Base-by-base conservation (phyloP, 805 yeast species). In the Wickerhamomyces rabaulensis region DNA sequence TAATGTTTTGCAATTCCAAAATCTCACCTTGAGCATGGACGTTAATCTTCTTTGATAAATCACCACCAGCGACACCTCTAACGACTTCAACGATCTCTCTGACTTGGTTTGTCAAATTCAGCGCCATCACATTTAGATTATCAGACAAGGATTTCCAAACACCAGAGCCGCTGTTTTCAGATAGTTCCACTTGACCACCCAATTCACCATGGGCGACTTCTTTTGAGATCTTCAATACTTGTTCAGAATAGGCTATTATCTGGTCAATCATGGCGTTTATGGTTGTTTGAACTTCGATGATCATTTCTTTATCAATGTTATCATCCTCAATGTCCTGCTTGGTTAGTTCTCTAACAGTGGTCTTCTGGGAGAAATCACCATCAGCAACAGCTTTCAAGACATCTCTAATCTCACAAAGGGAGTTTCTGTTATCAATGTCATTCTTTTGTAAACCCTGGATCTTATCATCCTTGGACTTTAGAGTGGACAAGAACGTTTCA, bases 1-100 rank as follows among this genome's bases (percentile, higher is more conserved):
- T 88, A 10, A 94, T 87, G 70, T 84, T 82, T 63, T 87, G 95
- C 51, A 87, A 74, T 54, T 85, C 92, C 48, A 85, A 68, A 54
- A 87, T 87, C 66, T 87, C 95, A 46, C 95, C 95, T 62, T 87
- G 95, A 9, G 95, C 95, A 63, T 87, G 91, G 6, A 87, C 94
- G 62, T 86, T 86, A 61, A 87, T 87, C 59, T 86, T 87, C 45
- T 91, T 73, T 1, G 90, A 82, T 54, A 88, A 73, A 61, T 88
- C 95, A 58, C 96, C 96, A 63, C 85, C 86, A 1, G 96, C 96
- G 39, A 88, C 96, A 3, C 95, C 95, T 4, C 95, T 85, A 2
- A 95, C 89, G 48, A 88, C 96, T 12, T 90, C 86, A 5, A 95
- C 95, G 56, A 88, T 88, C 16, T 89, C 81, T 66, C 96, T 76